A percentile compares a stretch with the other conserved stretches of the same genome.
Evolutionary conservation across 2,329 filamentous ascomycete genomes (phyloP).

Genomic region (Hirsutella rhossiliensis): DNA sequence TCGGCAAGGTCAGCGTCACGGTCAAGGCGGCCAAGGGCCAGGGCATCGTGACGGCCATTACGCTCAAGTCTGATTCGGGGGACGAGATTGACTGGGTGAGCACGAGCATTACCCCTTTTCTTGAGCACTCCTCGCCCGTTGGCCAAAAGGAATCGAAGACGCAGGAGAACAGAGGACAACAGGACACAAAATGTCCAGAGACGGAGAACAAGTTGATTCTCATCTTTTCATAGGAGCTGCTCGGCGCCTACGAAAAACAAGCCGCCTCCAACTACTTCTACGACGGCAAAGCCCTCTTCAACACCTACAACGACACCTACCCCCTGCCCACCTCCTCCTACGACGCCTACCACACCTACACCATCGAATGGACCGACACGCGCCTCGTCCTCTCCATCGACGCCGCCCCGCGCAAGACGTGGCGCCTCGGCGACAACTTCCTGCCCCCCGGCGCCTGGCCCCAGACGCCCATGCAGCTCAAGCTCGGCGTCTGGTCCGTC

Average conservation of each 20-base stretch:
- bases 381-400: constrained; percentile 49
- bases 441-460: constrained; percentile 41
- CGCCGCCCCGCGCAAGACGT: constrained; percentile 20
- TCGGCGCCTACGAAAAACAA: constrained; percentile 27
- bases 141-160: no score
- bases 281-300: constrained; percentile 47
- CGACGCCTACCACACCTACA: constrained; percentile 47
- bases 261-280: constrained; percentile 76
- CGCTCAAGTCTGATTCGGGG: constrained; percentile 64
- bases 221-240: no score
- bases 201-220: no score
- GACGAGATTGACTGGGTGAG: constrained; percentile 53
- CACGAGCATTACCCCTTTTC: not conserved
- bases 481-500: constrained; percentile 46
- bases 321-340: constrained; percentile 26
- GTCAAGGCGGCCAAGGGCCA: constrained; percentile 59
- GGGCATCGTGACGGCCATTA: constrained; percentile 66
- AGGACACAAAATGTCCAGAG: no score
- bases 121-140: not conserved
- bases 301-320: constrained; percentile 36
- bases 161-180: not conserved
- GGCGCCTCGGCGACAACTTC: constrained; percentile 26
- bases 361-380: constrained; percentile 53
- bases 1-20: constrained; percentile 59
- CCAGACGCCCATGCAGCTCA: constrained; percentile 57